Base-by-base conservation (phyloP, 495 filamentous ascomycete genomes). In the Aspergillus cristatus region DNA sequence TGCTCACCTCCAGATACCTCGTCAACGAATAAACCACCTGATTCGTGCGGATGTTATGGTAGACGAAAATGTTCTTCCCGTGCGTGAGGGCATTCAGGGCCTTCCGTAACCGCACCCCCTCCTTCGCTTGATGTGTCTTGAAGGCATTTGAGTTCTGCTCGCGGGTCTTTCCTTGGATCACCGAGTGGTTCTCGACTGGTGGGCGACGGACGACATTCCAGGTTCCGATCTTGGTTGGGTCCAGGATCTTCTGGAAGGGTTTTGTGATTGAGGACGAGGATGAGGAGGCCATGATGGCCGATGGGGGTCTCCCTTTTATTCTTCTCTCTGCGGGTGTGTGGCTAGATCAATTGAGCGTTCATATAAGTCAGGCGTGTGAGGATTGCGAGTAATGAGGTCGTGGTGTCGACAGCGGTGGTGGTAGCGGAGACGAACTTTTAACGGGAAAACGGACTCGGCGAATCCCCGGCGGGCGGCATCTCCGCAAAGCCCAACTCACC, bases 11-110 rank as follows among this genome's bases (percentile, higher is more conserved):
- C 25, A 94, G 48, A 18, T 73, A 61, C 34, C 76, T 76, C 6
- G 65, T 73, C 45, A 88, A 62, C 4, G 86, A 90, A 58, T 93
- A 94, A 32, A 96, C 62, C 18, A 91, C 79, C 57, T 90, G 79
- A 37, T 87, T 85, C 25, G 81, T 82, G 41, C 79, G 68, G 40
- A 88, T 70, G 59, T 98, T 80, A 57, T 74, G 74, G 64, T 82
- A 94, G 55, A 86, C 70, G 64, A 76, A 98, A 63, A 98, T 83
- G 52, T 84, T 69, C 58, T 66, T 78, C 61, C 76, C 82, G 56
- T 74, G 67, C 28, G 67, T 57, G 42, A 68, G 40, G 34, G 62
- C 53, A 36, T 68, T 62, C 50, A 71, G 46, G 36, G 67, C 67
- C 59, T 67, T 68, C 34, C 57, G 54, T 56, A 71, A 52, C 53